Evolutionary conservation across 2,329 filamentous ascomycete species (phyloP).

Genomic region (Colletotrichum sp.): DNA sequence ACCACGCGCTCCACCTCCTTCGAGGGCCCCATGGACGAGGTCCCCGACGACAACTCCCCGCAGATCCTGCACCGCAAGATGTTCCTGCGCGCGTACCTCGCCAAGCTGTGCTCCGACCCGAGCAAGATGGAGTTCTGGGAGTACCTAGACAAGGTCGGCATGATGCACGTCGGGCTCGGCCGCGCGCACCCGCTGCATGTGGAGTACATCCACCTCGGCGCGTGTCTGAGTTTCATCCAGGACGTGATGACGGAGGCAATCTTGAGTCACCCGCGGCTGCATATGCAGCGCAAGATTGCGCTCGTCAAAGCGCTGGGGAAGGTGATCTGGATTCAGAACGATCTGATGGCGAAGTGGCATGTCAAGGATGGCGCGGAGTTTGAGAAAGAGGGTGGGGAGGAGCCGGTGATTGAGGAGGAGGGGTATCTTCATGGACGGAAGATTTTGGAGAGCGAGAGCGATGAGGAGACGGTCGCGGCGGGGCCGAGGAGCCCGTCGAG

Average conservation of each 20-base stretch:
- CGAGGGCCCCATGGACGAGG: slow-evolving; percentile 69
- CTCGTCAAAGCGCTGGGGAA: slow-evolving; percentile 80
- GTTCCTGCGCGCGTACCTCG: slow-evolving; percentile 78
- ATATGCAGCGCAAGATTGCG: slow-evolving; percentile 71
- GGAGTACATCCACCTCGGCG: slow-evolving; percentile 81
- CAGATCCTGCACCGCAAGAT: slow-evolving; percentile 80
- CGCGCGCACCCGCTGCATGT: slow-evolving; percentile 76
- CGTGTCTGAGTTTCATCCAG: slow-evolving; percentile 75
- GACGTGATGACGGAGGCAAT: slow-evolving; percentile 80
- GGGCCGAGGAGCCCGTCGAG: slow-evolving; percentile 15
- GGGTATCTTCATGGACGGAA: slow-evolving; percentile 69
- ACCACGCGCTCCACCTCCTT: slow-evolving; percentile 66
- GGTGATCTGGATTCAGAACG: slow-evolving; percentile 88
- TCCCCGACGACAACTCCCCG: slow-evolving; percentile 70
- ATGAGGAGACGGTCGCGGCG: slow-evolving; percentile 22
- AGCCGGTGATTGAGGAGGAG: slow-evolving; percentile 62
- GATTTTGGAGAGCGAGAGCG: slow-evolving; percentile 51
- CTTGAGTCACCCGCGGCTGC: slow-evolving; percentile 71
- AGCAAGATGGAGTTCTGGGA: slow-evolving; percentile 81
- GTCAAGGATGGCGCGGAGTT: slow-evolving; percentile 72
- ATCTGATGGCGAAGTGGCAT: slow-evolving; percentile 85
- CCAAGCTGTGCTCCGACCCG: slow-evolving; percentile 76
- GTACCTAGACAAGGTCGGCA: slow-evolving; percentile 83
- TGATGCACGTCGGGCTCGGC: slow-evolving; percentile 83
- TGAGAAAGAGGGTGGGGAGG: slow-evolving; percentile 41